Base-by-base conservation (phyloP, 2,329 filamentous ascomycete genomes). In the Cladosporium velox region DNA sequence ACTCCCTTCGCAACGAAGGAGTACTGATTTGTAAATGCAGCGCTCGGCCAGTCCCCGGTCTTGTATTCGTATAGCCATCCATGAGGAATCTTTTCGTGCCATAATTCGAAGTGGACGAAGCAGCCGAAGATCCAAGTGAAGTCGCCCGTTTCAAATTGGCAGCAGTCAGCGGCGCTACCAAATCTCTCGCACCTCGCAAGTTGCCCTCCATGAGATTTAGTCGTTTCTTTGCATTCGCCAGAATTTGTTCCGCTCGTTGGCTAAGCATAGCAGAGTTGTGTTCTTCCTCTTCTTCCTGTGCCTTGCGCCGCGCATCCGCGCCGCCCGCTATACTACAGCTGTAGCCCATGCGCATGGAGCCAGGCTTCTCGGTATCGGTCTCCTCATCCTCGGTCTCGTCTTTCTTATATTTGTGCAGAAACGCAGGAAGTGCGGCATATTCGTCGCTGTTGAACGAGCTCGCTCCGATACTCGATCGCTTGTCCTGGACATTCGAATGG, bases 191-290 rank as follows among this genome's bases (percentile, higher is more conserved):
- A 67, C 92, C 89, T 66, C 86, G 89, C 24, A 97, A 83, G 72
- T 97, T 97, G 44, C 90, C 92, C 79, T 97, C 94, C 93, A 97
- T 97, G 35, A 91, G 91, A 75, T 91, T 95, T 68, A 98, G 83
- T 72, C 93, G 86, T 77, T 88, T 90, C 81, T 97, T 97, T 35
- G 94, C 94, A 79, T 96, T 97, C 65, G 93, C 92, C 65, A 98
- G 84, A 75, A 97, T 97, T 74, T 93, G 85, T 76, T 97, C 93
- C 1, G 93, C 93, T 72, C 92, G 87, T 71, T 90, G 89, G 77
- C 92, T 94, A 69, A 96, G 80, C 28, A 91, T 88, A 18, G 86
- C 88, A 59, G 91, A 91, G 3, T 91, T 91, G 72, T 90, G 87
- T 65, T 88, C 86, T 3, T 85, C 80, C 34, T 79, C 76, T 62